Conservation (phyloP, 2,329 filamentous ascomycete genomes). For the Grosmannia serpens region DNA sequence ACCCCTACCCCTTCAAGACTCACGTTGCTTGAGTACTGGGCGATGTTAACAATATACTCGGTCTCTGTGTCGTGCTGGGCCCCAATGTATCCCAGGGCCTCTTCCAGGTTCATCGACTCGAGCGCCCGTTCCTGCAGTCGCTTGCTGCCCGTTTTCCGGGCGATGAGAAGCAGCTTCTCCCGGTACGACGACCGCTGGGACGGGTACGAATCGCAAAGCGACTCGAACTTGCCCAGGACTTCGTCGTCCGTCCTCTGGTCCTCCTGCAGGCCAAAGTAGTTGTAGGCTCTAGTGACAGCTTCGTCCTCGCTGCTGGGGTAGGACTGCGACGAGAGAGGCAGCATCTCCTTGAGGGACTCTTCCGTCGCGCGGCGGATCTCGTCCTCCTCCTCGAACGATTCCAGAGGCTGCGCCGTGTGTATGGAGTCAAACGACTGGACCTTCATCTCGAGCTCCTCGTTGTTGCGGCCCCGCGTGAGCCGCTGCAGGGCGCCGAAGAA, state of each 20-base stretch:
- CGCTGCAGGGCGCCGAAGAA: constrained; percentile 12
- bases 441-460: constrained; percentile 11
- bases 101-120: constrained; percentile 18
- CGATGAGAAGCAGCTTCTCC: constrained; percentile 18
- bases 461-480: constrained; percentile 13
- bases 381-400: constrained; percentile 5
- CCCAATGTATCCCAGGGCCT: constrained; percentile 28
- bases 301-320: not conserved
- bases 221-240: constrained; percentile 15
- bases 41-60: constrained; percentile 20
- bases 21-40: constrained; percentile 5
- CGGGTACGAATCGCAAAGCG: constrained; percentile 14
- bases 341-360: constrained; percentile 9
- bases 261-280: constrained; percentile 14
- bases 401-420: constrained; percentile 4
- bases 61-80: constrained; percentile 21
- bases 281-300: constrained; percentile 13
- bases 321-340: not conserved
- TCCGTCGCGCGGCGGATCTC: constrained; percentile 12
- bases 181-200: constrained; percentile 16
- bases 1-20: not conserved
- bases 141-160: constrained; percentile 13
- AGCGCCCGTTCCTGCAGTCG: constrained; percentile 9
- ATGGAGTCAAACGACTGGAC: constrained; percentile 11
- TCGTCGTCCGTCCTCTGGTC: constrained; percentile 9